Evolutionary conservation across 2,329 filamentous ascomycete genomes (phyloP).

Genomic region (Trichothecium sympodiale): DNA sequence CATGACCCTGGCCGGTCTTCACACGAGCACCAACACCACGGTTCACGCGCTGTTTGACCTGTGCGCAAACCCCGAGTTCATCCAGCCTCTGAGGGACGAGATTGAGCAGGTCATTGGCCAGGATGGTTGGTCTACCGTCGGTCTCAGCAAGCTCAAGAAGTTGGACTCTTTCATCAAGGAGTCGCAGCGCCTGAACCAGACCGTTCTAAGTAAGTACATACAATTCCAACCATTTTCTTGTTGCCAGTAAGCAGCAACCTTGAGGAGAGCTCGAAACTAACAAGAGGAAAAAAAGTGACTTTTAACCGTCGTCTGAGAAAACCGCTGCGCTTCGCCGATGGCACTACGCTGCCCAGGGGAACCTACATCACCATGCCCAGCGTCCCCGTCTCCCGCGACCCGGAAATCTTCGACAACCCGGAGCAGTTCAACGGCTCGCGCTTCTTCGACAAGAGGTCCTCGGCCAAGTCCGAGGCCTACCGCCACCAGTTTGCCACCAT

Average conservation of each 20-base stretch:
- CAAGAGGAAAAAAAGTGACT: too few species aligned
- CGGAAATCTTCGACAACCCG: constrained; percentile 17
- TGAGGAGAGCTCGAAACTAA: too few species aligned
- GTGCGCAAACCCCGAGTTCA: constrained; percentile 2
- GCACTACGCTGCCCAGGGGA: constrained; percentile 21
- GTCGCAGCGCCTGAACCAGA: constrained; percentile 3
- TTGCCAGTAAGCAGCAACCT: too few species aligned
- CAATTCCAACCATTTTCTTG: too few species aligned
- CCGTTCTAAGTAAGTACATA: constrained; percentile 6
- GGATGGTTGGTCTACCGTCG: constrained; percentile 22
- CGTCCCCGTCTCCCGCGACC: constrained; percentile 21
- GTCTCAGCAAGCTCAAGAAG: constrained; percentile 23
- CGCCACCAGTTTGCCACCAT: constrained; percentile 23
- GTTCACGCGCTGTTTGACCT: constrained; percentile 4
- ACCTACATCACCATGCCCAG: constrained; percentile 23
- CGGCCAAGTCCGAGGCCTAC: constrained; percentile 16
- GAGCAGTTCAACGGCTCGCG: constrained; percentile 29
- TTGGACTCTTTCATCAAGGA: constrained; percentile 29
- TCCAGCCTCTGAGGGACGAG: constrained; percentile 2
- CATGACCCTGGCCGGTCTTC: constrained; percentile 4
- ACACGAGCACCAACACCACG: constrained; percentile 3
- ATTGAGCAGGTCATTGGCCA: constrained; percentile 11
- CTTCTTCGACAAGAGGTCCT: constrained; percentile 25
- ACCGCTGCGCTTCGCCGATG: constrained; percentile 22
- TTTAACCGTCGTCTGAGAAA: constrained; percentile 26